A percentile compares a stretch with the other conserved stretches of the same genome.
These are phyloP conservation scores for Septoria petroselini DNA, from an alignment of 2,329 filamentous ascomycete species.

Conservation along the genomic window DNA sequence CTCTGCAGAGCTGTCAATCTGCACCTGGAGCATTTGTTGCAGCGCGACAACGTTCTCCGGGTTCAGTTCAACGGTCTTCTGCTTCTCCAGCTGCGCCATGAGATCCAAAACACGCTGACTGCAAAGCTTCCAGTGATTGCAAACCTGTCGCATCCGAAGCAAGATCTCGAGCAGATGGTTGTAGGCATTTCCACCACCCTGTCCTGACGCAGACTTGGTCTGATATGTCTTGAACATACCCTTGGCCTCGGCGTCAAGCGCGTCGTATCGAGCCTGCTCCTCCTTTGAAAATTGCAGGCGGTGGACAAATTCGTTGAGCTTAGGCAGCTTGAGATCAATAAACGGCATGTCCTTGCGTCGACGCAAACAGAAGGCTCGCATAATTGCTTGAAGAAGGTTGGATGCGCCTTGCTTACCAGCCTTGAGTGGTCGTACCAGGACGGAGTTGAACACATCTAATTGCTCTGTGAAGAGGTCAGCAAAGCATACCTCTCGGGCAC, in stretches of 20 bases:
- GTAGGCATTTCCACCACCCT: slow-evolving; percentile 54
- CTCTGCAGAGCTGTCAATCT: slow-evolving; percentile 76
- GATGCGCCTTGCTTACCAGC: slow-evolving; percentile 57
- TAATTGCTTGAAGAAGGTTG: slow-evolving; percentile 68
- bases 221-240: slow-evolving; percentile 60
- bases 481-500: not conserved
- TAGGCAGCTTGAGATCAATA: slow-evolving; percentile 73
- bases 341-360: slow-evolving; percentile 87
- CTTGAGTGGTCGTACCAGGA: slow-evolving; percentile 66
- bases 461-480: slow-evolving; percentile 47
- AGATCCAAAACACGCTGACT: slow-evolving; percentile 71
- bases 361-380: slow-evolving; percentile 75
- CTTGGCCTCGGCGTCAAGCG: slow-evolving; percentile 70
- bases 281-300: slow-evolving; percentile 69
- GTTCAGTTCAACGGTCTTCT: slow-evolving; percentile 66
- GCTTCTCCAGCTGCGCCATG: slow-evolving; percentile 63
- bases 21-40: slow-evolving; percentile 71
- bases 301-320: slow-evolving; percentile 74
- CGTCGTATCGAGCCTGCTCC: slow-evolving; percentile 74
- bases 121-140: slow-evolving; percentile 84
- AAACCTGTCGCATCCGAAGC: slow-evolving; percentile 78
- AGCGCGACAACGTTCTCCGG: slow-evolving; percentile 69
- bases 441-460: slow-evolving; percentile 68
- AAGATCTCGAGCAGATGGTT: slow-evolving; percentile 76
- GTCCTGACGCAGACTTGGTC: slow-evolving; percentile 25